A percentile compares a stretch with the other conserved stretches of the same genome.
These are phyloP conservation scores for Platismatia glauca DNA, from an alignment of 495 filamentous ascomycete genomes.

Conservation along the genomic window DNA sequence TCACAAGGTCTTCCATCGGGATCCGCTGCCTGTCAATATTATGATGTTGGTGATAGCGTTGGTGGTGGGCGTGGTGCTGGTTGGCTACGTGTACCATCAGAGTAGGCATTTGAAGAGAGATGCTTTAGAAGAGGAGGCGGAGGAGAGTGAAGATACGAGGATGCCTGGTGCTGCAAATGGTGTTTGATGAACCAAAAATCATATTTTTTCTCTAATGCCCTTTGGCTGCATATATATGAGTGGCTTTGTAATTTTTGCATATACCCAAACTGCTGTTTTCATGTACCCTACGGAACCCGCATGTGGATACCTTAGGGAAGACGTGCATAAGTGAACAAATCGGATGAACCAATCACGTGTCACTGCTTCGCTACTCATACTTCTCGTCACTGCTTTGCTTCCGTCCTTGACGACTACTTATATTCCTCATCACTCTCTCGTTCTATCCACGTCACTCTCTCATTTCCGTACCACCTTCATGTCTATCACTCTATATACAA, in stretches of 20 bases:
- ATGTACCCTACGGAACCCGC: too few species aligned
- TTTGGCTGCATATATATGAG: neutral
- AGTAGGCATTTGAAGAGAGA: constrained; percentile 26
- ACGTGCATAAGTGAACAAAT: neutral
- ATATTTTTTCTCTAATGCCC: neutral
- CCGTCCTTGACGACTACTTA: neutral
- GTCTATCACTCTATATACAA: neutral
- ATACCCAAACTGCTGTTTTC: neutral
- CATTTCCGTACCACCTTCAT: neutral
- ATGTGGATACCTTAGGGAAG: constrained; percentile 4
- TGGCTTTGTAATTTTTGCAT: neutral
- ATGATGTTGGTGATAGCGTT: constrained; percentile 52
- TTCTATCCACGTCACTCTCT: neutral
- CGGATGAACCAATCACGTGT: neutral
- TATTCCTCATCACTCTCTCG: neutral
- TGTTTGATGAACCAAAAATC: neutral
- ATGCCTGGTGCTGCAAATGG: constrained; percentile 27
- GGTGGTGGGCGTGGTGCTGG: constrained; percentile 48
- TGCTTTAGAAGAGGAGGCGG: constrained; percentile 32
- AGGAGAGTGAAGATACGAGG: constrained; percentile 25
- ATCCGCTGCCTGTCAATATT: constrained; percentile 76
- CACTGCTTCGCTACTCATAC: neutral
- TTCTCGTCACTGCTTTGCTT: neutral
- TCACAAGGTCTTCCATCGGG: constrained; percentile 55
- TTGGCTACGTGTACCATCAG: constrained; percentile 47